Base-by-base conservation (phyloP, 495 filamentous ascomycete species). In the Barbatosphaeria neglecta region DNA sequence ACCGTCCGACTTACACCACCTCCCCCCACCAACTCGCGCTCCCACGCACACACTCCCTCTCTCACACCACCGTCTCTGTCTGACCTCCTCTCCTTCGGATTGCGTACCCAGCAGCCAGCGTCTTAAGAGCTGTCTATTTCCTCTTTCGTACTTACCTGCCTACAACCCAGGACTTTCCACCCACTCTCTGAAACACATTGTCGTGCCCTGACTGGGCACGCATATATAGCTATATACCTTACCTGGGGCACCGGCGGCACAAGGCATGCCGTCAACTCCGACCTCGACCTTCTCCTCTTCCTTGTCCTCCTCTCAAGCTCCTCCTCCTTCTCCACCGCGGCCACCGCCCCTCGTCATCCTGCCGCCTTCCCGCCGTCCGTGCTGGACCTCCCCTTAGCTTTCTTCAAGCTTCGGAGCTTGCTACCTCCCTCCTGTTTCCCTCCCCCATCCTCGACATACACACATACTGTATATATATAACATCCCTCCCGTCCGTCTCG, bases 1-100 rank as follows among this genome's bases (percentile, higher is more conserved):
- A n/a, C n/a, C n/a, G n/a, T n/a, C n/a, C n/a, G 24, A 41, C 39
- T 41, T 41, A 23, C 39, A 41, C 39, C 39, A 41, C 8, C 39
- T 22, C 20, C 39, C 15, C n/a, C 10, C 37, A 39, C 33, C 33
- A 16, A 11, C 13, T 16, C 11, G 33, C 33, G 13, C 33, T 5
- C 33, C 33, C 31, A n/a, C 31, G 13, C 31, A 35, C 31, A 33
- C 28, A 33, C 28, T n/a, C n/a, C n/a, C n/a, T n/a, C n/a, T n/a
- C n/a, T n/a, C n/a, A 37, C 15, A 11, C 18, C 33, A 41, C 39
- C 39, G 15, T 11, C 9, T 23, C 6, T 18, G 39, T 24, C 39
- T 22, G 39, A 41, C 39, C 39, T 23, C 39, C 39, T 22, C 38
- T 20, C 18, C 39, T n/a, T 13, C 39, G 39, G 39, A 19, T 22